Evolutionary conservation across 2,329 filamentous ascomycete species (phyloP).

Genomic region (Sporothrix pallida): DNA sequence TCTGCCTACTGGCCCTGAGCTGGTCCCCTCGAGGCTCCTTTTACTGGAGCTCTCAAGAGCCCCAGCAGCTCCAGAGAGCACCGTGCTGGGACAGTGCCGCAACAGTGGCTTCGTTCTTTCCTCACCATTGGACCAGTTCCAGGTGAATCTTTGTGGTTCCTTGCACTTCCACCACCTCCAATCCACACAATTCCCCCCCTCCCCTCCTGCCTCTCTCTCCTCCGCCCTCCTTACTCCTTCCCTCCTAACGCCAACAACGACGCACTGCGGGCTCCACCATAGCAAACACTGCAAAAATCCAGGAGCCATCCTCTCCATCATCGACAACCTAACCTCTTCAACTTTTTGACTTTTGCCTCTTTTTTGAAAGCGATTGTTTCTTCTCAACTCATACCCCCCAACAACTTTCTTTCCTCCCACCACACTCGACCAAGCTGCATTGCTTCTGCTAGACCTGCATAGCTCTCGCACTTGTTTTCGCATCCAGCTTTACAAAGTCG

Average conservation of each 20-base stretch:
- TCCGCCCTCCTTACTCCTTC: constrained; percentile 11
- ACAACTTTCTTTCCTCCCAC: background rate
- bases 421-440: background rate
- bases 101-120: background rate
- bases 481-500: background rate
- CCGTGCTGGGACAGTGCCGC: background rate
- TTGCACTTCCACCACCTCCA: constrained; percentile 38
- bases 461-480: constrained; percentile 12
- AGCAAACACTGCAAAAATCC: constrained; percentile 37
- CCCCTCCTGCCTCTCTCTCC: constrained; percentile 1
- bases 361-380: constrained; percentile 2
- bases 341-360: constrained; percentile 24
- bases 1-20: background rate
- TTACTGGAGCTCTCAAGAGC: no score
- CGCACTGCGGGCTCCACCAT: constrained; percentile 36
- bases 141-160: constrained; percentile 41
- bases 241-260: constrained; percentile 4
- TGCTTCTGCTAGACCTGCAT: background rate
- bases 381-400: background rate
- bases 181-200: background rate
- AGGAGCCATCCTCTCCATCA: constrained; percentile 24
- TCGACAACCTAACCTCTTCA: constrained; percentile 33
- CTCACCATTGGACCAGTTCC: background rate
- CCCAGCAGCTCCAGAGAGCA: background rate
- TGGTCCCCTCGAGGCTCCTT: background rate